Conservation (phyloP, 345 rosid genomes). For the Lumnitzera littorea region DNA sequence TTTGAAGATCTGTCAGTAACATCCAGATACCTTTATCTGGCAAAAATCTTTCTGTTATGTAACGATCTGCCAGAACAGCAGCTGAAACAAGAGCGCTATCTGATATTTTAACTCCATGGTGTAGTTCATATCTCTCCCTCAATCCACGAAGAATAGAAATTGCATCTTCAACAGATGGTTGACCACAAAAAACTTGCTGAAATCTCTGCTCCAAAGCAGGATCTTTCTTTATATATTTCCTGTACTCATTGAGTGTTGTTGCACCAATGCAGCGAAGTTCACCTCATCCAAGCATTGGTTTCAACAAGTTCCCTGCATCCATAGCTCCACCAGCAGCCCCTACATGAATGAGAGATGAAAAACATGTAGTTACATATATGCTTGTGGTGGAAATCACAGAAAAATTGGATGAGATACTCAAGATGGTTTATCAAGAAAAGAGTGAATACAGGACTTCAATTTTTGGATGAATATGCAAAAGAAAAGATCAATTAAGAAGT, state of each 20-base stretch:
- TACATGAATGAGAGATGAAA: slow-evolving; percentile 12
- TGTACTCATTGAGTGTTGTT: slow-evolving; percentile 78
- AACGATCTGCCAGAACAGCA: slow-evolving; percentile 79
- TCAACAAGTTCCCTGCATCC: slow-evolving; percentile 94
- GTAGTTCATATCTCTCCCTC: slow-evolving; percentile 81
- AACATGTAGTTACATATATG: no score
- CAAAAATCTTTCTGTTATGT: slow-evolving; percentile 84
- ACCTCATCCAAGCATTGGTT: slow-evolving; percentile 92
- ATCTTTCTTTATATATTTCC: slow-evolving; percentile 88
- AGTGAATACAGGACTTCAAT: no score
- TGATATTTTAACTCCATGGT: slow-evolving; percentile 90
- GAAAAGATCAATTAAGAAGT: no score
- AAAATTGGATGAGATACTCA: no score
- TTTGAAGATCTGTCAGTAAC: no score
- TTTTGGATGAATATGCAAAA: no score
- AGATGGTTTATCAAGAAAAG: no score
- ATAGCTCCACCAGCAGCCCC: slow-evolving; percentile 77
- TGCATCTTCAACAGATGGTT: slow-evolving; percentile 91
- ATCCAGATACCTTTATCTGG: slow-evolving; percentile 79
- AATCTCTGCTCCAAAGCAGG: slow-evolving; percentile 89
- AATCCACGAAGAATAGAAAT: slow-evolving; percentile 86
- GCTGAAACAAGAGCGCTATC: slow-evolving; percentile 88
- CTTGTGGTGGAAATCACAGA: no score
- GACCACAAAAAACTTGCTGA: slow-evolving; percentile 90
- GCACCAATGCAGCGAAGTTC: slow-evolving; percentile 93